Base-by-base conservation (phyloP, 1,284 basidiomycete species). In the Dichomitus squalens region DNA sequence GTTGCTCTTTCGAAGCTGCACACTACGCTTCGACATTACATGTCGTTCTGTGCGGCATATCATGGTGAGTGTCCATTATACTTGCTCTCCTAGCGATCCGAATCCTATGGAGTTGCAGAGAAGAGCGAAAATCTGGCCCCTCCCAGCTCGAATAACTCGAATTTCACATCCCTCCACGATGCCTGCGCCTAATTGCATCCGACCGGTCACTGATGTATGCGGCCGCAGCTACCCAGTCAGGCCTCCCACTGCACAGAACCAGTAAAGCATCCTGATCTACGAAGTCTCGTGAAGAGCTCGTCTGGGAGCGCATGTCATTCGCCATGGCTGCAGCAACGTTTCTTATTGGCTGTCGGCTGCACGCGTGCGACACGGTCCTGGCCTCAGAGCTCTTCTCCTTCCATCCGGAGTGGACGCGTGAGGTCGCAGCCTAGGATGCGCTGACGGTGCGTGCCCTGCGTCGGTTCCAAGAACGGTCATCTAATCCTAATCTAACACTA, bases 401-500 rank as follows among this genome's bases (percentile, higher is more conserved):
- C 68, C 92, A 96, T 70, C 93, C 91, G 2, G 93, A 94, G 68
- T 79, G 95, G 34, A 95, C 96, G 92, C 86, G 88, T 54, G 90
- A 92, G 63, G 80, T 87, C 35, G 76, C 94, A 43, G 79, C 89
- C 43, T 79, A 85, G 29, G 88, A 93, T 60, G 84, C 85, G 7
- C 81, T 84, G 68, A 78, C 81, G 70, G 90, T 91, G 67, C 66
- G 88, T 61, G 31, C 35, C 14, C 18, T 40, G 7, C 12, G 16
- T 18, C 20, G 12, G 9, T 23, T 23, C 23, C n/a, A n/a, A n/a
- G 21, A 23, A n/a, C 2, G 21, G 7, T 27, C 47, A 39, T 23
- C n/a, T n/a, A n/a, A n/a, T n/a, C n/a, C 20, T 44, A 6, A 36
- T 6, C 33, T 43, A 27, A 38, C 12, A 14, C 43, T 18, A 35